These are phyloP conservation scores for Phytophthora sp. DNA, from an alignment of 352 stramenopile species.

Conservation along the genomic window DNA sequence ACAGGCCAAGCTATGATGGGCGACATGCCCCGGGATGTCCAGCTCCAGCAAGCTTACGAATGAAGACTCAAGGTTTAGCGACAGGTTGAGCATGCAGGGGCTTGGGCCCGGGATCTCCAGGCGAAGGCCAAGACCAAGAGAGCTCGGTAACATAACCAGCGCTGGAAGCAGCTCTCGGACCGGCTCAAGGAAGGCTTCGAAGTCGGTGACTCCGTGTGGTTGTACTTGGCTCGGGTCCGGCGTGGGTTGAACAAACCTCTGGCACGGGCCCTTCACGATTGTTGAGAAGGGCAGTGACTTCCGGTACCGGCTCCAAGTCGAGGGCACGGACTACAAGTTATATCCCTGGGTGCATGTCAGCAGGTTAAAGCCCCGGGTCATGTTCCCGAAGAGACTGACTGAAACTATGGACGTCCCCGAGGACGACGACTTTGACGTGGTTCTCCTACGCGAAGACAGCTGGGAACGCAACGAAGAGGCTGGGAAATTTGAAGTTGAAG, in stretches of 20 bases:
- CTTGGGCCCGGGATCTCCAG: not conserved
- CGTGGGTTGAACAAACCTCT: conserved; percentile 7
- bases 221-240: conserved; percentile 1
- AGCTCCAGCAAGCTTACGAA: conserved; percentile 1
- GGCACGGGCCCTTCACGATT: conserved; percentile 3
- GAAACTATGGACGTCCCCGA: not conserved
- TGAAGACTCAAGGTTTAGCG: conserved; percentile 2
- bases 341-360: not conserved
- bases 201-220: conserved; percentile 1
- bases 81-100: conserved; percentile 3
- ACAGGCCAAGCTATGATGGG: conserved; percentile 11
- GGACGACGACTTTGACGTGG: not conserved
- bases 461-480: not conserved
- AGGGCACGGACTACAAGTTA: not conserved
- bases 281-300: not conserved
- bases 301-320: not conserved
- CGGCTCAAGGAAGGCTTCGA: not conserved
- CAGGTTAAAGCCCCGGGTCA: not conserved
- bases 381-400: not conserved
- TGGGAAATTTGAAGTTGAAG: conserved; percentile 6
- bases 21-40: not conserved
- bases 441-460: not conserved
- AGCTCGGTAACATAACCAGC: not conserved
- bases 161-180: conserved; percentile 2
- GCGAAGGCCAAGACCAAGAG: not conserved